Conservation (phyloP, 129 eudicot genomes). For the Flaveria ramosissima region DNA sequence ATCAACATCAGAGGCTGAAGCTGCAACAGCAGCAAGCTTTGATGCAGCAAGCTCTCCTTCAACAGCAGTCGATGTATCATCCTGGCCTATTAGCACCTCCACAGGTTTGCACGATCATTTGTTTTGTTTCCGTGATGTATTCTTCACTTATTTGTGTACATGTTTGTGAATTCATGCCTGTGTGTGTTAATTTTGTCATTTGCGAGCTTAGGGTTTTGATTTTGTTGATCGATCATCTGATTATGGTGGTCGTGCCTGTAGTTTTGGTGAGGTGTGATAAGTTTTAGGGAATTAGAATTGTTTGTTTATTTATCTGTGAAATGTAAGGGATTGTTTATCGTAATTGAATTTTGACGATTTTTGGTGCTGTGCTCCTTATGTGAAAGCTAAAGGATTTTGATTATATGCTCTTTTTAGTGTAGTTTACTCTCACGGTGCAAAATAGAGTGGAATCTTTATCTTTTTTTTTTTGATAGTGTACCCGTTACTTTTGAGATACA, state of each 20-base stretch:
- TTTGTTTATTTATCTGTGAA: slow-evolving; percentile 11
- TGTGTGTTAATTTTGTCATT: slow-evolving; percentile 12
- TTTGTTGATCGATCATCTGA: slow-evolving; percentile 19
- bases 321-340: not conserved
- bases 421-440: slow-evolving; percentile 1
- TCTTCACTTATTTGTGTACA: not conserved
- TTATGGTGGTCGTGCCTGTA: not conserved
- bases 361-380: slow-evolving; percentile 9
- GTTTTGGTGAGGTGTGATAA: slow-evolving; percentile 13
- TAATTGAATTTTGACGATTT: slow-evolving; percentile 6
- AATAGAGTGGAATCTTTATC: not conserved
- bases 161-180: not conserved
- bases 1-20: slow-evolving; percentile 75
- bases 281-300: not conserved
- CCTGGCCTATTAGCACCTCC: slow-evolving; percentile 88
- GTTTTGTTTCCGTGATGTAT: not conserved
- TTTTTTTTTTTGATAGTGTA: not conserved
- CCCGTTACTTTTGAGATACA: not conserved
- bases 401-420: not conserved
- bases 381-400: not conserved
- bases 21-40: slow-evolving; percentile 64
- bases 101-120: slow-evolving; percentile 50
- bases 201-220: slow-evolving; percentile 18
- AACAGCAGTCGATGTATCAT: slow-evolving; percentile 89
- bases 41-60: slow-evolving; percentile 96